Base-by-base conservation (phyloP, 176 grass and related monocot species). In the Calamus simplicifolius region DNA sequence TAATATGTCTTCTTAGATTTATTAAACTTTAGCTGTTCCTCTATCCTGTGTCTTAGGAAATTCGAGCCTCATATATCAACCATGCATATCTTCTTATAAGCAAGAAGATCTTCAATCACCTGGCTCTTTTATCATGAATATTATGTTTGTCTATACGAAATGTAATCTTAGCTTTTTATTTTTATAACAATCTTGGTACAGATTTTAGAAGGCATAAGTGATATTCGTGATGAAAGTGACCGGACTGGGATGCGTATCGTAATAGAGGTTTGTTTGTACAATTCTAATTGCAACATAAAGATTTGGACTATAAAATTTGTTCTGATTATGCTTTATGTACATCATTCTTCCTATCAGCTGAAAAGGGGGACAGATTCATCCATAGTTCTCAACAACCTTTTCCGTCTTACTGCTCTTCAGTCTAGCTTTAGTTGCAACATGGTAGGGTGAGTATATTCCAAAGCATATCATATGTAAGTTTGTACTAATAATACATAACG, bases 391-490 rank as follows among this genome's bases (percentile, higher is more conserved):
- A 97, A 97, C 73, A 97, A 91, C 48, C 48, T 97, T 43, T 96
- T 85, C 70, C 86, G 92, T 58, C 87, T 82, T 62, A 96, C 92
- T 71, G 69, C 92, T 72, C 78, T 96, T 67, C 92, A 96, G 65
- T 96, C 92, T 68, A 72, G 92, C 70, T 96, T 96, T 82, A 96
- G 86, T 80, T 96, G 92, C 84, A 96, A 96, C 62, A 96, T 96
- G 80, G 92, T 96, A 35, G 78, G 86, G 92, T 90, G 81, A 87
- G 92, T 90, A 75, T 50, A 26, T 25, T 4, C 30, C 57, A 54
- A 29, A 0, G 5, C 50, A 57, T 5, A 14, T 51, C 18, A 18
- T 19, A 27, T 59, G 4, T 68, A 50, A 23, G 59, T 62, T 21
- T 10, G 2, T 43, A 43, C 8, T 43, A 43, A 12, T 10, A 43